phyloP scores from a whole-genome alignment of 208 protist genomes.

The Wallacemonas sp. region DNA sequence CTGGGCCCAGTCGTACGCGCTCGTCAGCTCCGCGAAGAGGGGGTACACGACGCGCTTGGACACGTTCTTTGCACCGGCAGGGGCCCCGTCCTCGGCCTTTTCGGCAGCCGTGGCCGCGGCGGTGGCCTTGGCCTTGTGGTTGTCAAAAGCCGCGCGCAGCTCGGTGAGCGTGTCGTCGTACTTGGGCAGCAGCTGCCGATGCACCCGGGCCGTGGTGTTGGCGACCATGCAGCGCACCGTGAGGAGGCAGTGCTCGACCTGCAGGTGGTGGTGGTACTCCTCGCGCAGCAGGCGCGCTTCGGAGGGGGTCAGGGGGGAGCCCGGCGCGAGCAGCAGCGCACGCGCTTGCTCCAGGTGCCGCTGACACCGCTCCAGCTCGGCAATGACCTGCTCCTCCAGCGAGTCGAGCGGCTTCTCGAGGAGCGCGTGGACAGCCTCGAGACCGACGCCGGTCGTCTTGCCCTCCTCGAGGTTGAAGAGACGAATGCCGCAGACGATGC shows the following conservation, averaged over 20 bases:
- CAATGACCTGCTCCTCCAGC: slow-evolving; percentile 24
- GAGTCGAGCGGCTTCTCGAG: slow-evolving; percentile 37
- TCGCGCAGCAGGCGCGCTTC: slow-evolving; percentile 38
- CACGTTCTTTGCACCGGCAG: slow-evolving; percentile 27
- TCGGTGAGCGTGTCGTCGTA: slow-evolving; percentile 47
- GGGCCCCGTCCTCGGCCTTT: background rate
- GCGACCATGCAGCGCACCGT: slow-evolving; percentile 46
- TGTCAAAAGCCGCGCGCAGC: slow-evolving; percentile 46
- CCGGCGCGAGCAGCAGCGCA: slow-evolving; percentile 60
- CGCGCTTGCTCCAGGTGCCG: slow-evolving; percentile 27
- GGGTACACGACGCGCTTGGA: slow-evolving; percentile 67
- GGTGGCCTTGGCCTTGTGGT: slow-evolving; percentile 6
- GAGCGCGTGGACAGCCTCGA: slow-evolving; percentile 34
- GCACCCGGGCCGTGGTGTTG: slow-evolving; percentile 32
- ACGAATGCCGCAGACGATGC: slow-evolving; percentile 90
- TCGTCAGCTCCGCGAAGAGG: slow-evolving; percentile 71
- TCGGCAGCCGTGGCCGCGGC: background rate
- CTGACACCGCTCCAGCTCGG: slow-evolving; percentile 28
- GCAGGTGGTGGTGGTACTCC: slow-evolving; percentile 79
- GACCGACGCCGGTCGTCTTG: slow-evolving; percentile 47
- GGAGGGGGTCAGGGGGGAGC: slow-evolving; percentile 29
- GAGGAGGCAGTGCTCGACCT: slow-evolving; percentile 55
- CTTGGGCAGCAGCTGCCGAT: slow-evolving; percentile 36
- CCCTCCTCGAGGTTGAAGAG: slow-evolving; percentile 75
- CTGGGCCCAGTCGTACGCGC: slow-evolving; percentile 56